A percentile compares a stretch with the other conserved stretches of the same genome.
Evolutionary conservation across 2,329 filamentous ascomycete genomes (phyloP).

Genomic region (Aspergillus pseudotamarii): DNA sequence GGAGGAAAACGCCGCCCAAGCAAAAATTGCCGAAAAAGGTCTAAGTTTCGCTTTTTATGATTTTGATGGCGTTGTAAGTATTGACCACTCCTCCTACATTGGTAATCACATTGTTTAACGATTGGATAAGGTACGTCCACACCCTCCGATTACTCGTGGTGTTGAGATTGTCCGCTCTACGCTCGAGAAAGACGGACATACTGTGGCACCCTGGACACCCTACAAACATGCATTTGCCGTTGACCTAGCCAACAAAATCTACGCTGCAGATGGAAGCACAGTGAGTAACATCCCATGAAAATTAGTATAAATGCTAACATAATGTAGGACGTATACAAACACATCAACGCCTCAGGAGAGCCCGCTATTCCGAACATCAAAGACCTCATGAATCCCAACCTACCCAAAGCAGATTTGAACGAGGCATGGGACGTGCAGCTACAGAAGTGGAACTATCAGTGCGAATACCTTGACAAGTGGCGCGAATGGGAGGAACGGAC

Average conservation of each 20-base stretch:
- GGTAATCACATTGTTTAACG: neutral
- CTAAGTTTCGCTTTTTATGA: conserved; percentile 40
- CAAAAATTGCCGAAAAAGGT: conserved; percentile 21
- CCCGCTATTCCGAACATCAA: conserved; percentile 38
- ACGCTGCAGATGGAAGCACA: neutral
- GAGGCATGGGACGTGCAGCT: conserved; percentile 32
- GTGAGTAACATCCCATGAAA: neutral
- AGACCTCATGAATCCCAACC: conserved; percentile 26
- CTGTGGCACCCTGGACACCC: conserved; percentile 34
- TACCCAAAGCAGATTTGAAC: conserved; percentile 8
- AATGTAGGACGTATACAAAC: conserved; percentile 32
- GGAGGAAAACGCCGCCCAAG: conserved; percentile 27
- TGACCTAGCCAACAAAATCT: neutral
- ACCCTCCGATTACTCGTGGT: conserved; percentile 41
- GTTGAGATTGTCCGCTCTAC: conserved; percentile 29
- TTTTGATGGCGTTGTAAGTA: neutral
- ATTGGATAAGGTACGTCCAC: conserved; percentile 20
- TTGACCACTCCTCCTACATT: neutral
- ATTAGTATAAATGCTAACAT: conserved; percentile 22
- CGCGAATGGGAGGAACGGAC: conserved; percentile 20
- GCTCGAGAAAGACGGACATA: conserved; percentile 32
- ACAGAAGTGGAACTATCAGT: conserved; percentile 38
- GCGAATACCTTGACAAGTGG: conserved; percentile 37
- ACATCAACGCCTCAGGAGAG: conserved; percentile 38
- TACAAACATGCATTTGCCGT: neutral